Percentiles rank a stretch among this genome's conserved stretches.
These are phyloP conservation scores for Rhodotorula sp. DNA, from an alignment of 1,284 basidiomycete species.

Conservation along the genomic window DNA sequence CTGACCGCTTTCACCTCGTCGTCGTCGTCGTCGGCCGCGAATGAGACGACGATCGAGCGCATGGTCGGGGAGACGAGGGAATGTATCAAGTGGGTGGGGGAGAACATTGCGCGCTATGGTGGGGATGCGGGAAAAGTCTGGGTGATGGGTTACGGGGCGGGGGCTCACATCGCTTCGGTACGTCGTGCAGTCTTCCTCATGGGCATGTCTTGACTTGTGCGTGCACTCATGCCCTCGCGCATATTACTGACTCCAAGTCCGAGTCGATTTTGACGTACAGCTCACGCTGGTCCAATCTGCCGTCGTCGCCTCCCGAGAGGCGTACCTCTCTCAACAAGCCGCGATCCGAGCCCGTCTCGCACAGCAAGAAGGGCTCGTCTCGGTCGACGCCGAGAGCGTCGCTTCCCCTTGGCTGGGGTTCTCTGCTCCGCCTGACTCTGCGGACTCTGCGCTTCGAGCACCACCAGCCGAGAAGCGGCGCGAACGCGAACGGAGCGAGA, in stretches of 20 bases:
- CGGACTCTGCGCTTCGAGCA: no score
- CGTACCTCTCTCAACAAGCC: slow-evolving; percentile 1
- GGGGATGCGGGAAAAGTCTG: slow-evolving; percentile 45
- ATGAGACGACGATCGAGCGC: slow-evolving; percentile 5
- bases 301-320: slow-evolving; percentile 47
- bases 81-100: slow-evolving; percentile 49
- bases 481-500: no score
- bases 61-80: slow-evolving; percentile 47
- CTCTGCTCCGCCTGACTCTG: no score
- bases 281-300: slow-evolving; percentile 50
- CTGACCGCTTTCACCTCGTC: slow-evolving; percentile 26
- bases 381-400: background rate
- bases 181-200: background rate
- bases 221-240: background rate
- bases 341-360: background rate
- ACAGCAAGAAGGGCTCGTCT: background rate
- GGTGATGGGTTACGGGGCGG: slow-evolving; percentile 12
- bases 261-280: slow-evolving; percentile 19
- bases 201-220: background rate
- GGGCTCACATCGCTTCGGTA: slow-evolving; percentile 8
- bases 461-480: no score
- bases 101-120: slow-evolving; percentile 47
- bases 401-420: no score
- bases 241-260: no score
- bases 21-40: no score